A percentile compares a stretch with the other conserved stretches of the same genome.
Conservation (phyloP, 129 eudicot species). For the Dittrichia graveolens region DNA sequence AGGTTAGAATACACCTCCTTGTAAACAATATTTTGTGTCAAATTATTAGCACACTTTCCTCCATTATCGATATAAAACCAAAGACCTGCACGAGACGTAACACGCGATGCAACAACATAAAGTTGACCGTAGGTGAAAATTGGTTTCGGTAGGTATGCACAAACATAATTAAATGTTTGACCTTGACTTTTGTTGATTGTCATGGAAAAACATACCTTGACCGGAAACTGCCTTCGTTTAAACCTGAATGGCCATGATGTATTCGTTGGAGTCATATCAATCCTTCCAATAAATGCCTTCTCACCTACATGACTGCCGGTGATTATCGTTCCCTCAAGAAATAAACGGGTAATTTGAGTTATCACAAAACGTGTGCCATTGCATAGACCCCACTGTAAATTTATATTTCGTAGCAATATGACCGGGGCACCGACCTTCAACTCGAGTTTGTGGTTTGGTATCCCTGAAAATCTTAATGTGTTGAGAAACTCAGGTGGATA, state of each 20-base stretch:
- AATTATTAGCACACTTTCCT: not conserved
- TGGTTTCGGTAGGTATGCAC: not conserved
- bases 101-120: not conserved
- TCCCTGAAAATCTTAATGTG: not conserved
- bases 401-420: not conserved
- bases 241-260: not conserved
- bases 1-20: not conserved
- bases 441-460: not conserved
- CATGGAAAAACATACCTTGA: not conserved
- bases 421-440: slow-evolving; percentile 5
- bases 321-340: not conserved
- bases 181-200: not conserved
- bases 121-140: not conserved
- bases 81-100: not conserved
- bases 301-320: not conserved
- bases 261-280: not conserved
- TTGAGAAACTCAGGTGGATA: not conserved
- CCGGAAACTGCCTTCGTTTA: not conserved
- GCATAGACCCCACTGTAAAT: not conserved
- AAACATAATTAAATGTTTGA: not conserved
- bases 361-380: not conserved
- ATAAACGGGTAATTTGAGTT: too few relatives aligned
- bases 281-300: not conserved
- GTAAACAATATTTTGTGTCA: not conserved
- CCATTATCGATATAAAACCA: not conserved